Percentiles rank a stretch among this genome's conserved stretches.
Evolutionary conservation across 2,329 filamentous ascomycete genomes (phyloP).

Genomic region (Aspergillus fischeri): DNA sequence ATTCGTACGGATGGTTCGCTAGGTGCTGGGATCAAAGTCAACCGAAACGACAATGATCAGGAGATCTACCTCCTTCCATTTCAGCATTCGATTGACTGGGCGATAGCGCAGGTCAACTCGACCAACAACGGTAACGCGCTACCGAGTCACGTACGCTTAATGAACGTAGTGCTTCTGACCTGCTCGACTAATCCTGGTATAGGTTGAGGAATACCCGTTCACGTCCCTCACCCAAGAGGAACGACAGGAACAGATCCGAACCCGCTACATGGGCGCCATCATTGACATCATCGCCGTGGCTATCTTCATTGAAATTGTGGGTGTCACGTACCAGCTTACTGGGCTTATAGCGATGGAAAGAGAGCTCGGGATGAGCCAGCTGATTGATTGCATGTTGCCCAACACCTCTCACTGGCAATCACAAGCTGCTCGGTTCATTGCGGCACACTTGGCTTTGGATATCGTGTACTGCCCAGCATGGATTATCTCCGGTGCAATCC

Average conservation of each 20-base stretch:
- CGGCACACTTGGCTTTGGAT: slow-evolving; percentile 76
- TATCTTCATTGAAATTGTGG: slow-evolving; percentile 75
- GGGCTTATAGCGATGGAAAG: slow-evolving; percentile 82
- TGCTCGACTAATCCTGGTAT: slow-evolving; percentile 4
- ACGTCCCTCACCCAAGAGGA: slow-evolving; percentile 68
- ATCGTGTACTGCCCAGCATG: slow-evolving; percentile 77
- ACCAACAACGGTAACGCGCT: slow-evolving; percentile 38
- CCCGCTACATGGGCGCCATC: slow-evolving; percentile 67
- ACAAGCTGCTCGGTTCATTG: slow-evolving; percentile 70
- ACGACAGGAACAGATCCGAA: slow-evolving; percentile 61
- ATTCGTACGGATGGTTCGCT: slow-evolving; percentile 71
- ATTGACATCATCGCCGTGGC: slow-evolving; percentile 73
- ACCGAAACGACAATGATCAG: slow-evolving; percentile 64
- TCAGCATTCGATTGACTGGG: slow-evolving; percentile 70
- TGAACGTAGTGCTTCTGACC: background rate
- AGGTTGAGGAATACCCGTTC: slow-evolving; percentile 66
- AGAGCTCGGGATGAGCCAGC: slow-evolving; percentile 79
- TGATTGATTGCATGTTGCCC: slow-evolving; percentile 90
- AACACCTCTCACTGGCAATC: slow-evolving; percentile 69
- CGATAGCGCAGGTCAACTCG: slow-evolving; percentile 59
- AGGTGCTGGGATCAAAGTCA: slow-evolving; percentile 60
- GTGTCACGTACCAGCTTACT: slow-evolving; percentile 80
- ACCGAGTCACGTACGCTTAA: slow-evolving; percentile 30
- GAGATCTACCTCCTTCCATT: slow-evolving; percentile 76
- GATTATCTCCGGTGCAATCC: slow-evolving; percentile 68